Conservation (phyloP, 495 filamentous ascomycete species). For the Xylaria nigripes region DNA sequence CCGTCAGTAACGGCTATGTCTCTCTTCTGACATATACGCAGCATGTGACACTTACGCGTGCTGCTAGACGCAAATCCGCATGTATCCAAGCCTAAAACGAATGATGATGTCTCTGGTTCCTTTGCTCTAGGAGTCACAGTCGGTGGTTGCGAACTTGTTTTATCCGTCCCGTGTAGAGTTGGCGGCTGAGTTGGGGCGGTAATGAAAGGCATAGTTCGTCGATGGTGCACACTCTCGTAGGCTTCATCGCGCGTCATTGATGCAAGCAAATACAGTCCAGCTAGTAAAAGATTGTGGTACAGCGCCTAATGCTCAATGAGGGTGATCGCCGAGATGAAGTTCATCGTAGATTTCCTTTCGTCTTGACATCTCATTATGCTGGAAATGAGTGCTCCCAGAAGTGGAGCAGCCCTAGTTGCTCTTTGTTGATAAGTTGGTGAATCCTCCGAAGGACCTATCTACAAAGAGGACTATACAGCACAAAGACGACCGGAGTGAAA, state of each 20-base stretch:
- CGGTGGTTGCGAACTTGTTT: slow-evolving; percentile 9
- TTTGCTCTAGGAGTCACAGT: slow-evolving; percentile 1
- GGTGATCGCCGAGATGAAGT: neutral
- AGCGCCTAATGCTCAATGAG: neutral
- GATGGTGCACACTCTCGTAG: slow-evolving; percentile 9
- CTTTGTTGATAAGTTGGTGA: slow-evolving; percentile 15
- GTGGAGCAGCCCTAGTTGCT: no score
- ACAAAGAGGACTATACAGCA: slow-evolving; percentile 6
- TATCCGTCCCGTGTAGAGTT: neutral
- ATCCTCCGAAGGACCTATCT: neutral
- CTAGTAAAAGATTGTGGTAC: neutral
- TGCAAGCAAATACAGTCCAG: neutral
- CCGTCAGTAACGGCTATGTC: neutral
- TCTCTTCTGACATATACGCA: neutral
- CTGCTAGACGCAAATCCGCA: slow-evolving; percentile 19
- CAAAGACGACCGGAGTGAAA: slow-evolving; percentile 1
- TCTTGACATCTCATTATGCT: slow-evolving; percentile 17
- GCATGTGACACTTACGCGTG: slow-evolving; percentile 16
- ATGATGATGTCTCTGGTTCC: neutral
- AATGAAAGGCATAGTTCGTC: slow-evolving; percentile 17
- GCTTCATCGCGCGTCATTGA: slow-evolving; percentile 16
- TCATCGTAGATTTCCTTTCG: neutral
- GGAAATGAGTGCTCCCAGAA: neutral
- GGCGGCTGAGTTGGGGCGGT: slow-evolving; percentile 14
- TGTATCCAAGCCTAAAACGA: slow-evolving; percentile 17